Evolutionary conservation across 805 yeast species (phyloP), one percentile per base, ranked within the genome.

Genomic region (Teunomyces lycoperdinae): DNA sequence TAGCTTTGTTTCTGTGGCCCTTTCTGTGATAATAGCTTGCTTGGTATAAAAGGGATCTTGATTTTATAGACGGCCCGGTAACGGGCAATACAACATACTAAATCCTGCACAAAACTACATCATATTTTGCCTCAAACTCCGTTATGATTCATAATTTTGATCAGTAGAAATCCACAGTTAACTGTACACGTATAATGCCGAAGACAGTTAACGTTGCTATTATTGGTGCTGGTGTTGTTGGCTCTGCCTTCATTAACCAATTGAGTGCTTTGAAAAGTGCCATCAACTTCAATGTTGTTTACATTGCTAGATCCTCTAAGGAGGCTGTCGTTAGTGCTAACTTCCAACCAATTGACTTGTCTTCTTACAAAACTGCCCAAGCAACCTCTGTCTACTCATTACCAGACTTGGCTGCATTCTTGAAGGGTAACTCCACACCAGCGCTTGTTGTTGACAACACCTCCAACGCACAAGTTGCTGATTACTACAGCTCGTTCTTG

Each of bases 381-480:
- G 55, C 78, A 11, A 70, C 76, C 54, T 70, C 76, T 3, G 74
- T 81, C 10, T 74, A 85, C 59, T 57, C 83, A 0, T 72, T 82
- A 43, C 77, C 77, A 6, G 85, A 81, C 32, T 73, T 92, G 57
- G 68, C 84, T 30, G 72, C 73, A 4, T 89, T 68, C 66, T 76
- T 94, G 64, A 77, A 77, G 51, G 78, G 75, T 45, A 83, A 95
- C 6, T 79, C 86, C 16, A 61, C 64, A 45, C 97, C 98, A 43
- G 81, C 89, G 30, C 86, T 94, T 54, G 73, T 94, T 50, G 87
- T 94, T 36, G 99, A 94, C 71, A 94, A 94, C 79, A 94, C 99
- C 43, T 90, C 98, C 28, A 87, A 84, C 67, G 87, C 80, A 53
- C 64, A 78, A 5, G 71, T 92, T 56, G 96, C 98, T 41, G 76